A percentile compares a stretch with the other conserved stretches of the same genome.
phyloP scores from a whole-genome alignment of 345 rosid genomes.

The Aurinia saxatilis region DNA sequence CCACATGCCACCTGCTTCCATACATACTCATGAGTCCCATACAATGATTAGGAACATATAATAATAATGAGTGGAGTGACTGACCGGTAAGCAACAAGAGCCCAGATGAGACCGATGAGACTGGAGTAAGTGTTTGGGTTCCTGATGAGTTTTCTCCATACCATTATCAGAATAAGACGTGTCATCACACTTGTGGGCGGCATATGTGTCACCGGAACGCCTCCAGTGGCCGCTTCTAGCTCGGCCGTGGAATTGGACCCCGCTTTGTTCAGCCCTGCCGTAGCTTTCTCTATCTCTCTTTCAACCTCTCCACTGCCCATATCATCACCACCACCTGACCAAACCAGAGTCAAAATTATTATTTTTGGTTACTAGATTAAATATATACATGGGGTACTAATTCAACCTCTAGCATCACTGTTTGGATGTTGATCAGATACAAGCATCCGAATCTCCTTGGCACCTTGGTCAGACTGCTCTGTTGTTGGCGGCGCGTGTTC shows the following conservation, averaged over 20 bases:
- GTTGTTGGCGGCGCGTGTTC: constrained; percentile 48
- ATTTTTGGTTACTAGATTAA: not conserved
- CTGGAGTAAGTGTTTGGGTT: constrained; percentile 98
- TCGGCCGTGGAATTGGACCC: constrained; percentile 59
- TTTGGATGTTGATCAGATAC: constrained; percentile 67
- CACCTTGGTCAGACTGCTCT: constrained; percentile 78
- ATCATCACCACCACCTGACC: constrained; percentile 29
- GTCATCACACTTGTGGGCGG: constrained; percentile 98
- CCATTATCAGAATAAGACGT: constrained; percentile 89
- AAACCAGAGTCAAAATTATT: not conserved
- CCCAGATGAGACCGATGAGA: constrained; percentile 81
- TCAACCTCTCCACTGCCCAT: constrained; percentile 39
- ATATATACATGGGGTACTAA: not conserved
- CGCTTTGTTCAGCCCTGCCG: constrained; percentile 41
- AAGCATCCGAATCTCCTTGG: constrained; percentile 87
- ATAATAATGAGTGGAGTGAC: constrained; percentile 16
- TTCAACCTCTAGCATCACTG: constrained; percentile 53
- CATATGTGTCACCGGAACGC: constrained; percentile 38
- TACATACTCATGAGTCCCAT: constrained; percentile 12
- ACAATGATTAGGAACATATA: too few relatives aligned
- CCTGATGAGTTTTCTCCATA: constrained; percentile 91
- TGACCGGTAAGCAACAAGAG: constrained; percentile 80
- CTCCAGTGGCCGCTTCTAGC: constrained; percentile 40
- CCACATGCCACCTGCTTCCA: constrained; percentile 75
- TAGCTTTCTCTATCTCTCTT: constrained; percentile 42